These are phyloP conservation scores for Termitomyces sp. DNA, from an alignment of 768 basidiomycete genomes.

Conservation along the genomic window DNA sequence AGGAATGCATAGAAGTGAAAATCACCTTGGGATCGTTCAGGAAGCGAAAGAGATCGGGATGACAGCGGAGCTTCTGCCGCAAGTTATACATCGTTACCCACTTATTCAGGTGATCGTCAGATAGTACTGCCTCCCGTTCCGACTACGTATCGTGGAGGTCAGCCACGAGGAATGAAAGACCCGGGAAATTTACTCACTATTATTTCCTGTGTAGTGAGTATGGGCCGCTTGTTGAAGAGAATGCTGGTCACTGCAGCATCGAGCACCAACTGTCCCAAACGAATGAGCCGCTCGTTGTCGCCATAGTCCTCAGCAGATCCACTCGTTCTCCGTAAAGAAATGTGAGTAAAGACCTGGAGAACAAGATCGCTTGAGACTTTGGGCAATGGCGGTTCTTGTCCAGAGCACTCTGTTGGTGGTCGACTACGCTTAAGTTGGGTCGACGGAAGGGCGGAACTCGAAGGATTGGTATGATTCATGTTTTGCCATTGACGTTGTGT, in stretches of 20 bases:
- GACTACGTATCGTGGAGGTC: constrained; percentile 14
- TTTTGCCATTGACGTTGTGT: constrained; percentile 6
- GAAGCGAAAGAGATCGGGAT: constrained; percentile 29
- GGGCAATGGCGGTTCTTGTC: constrained; percentile 39
- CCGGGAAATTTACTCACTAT: constrained; percentile 36
- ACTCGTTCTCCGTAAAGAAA: constrained; percentile 46
- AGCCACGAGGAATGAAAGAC: neutral
- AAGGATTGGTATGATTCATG: constrained; percentile 14
- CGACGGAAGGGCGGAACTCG: constrained; percentile 4
- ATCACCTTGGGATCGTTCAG: constrained; percentile 40
- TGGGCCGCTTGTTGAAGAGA: constrained; percentile 49
- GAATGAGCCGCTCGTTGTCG: constrained; percentile 56
- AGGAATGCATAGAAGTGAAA: constrained; percentile 9
- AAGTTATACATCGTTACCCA: constrained; percentile 49
- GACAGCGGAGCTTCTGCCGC: constrained; percentile 44
- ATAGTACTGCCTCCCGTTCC: constrained; percentile 32
- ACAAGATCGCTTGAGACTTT: constrained; percentile 46
- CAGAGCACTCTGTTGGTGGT: constrained; percentile 4
- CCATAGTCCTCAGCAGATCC: constrained; percentile 36
- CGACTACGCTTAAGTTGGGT: constrained; percentile 17
- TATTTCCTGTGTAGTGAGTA: constrained; percentile 44
- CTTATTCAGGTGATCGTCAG: constrained; percentile 36
- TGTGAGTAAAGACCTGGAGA: constrained; percentile 70
- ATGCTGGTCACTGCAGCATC: constrained; percentile 40
- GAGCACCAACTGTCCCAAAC: constrained; percentile 47